Evolutionary conservation across 192 early-diverging fungal genomes (phyloP), one percentile per base, ranked within the genome.

Genomic region (Cetraspora pellucida): DNA sequence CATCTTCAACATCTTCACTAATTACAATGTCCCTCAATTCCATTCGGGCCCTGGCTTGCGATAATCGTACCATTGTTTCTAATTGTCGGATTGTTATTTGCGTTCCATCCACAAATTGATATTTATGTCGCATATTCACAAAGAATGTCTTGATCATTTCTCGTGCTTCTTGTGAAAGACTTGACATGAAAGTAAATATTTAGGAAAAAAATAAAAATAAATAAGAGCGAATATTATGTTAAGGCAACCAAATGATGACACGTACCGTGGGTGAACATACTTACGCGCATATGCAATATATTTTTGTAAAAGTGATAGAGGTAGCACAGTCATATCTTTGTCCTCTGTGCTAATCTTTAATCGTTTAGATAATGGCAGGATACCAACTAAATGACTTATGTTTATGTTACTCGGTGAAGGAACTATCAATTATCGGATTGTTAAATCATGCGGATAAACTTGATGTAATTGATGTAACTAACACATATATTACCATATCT

Each of bases 201-300:
- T 4, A 37, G 0, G 2, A n/a, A 10, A 10, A 19, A 17, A 17
- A 9, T 0, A 19, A 19, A 17, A n/a, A 31, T 43, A 43, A n/a
- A 65, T 64, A 64, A 37, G 28, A 64, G 11, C 23, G 11, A 7
- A 37, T 37, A 37, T 37, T 37, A 37, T 37, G 37, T 37, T 37
- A 37, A 1, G 7, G 37, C 7, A 37, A 2, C 1, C 37, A 6
- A 9, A 52, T 50, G 4, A 25, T 43, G 81, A 85, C 80, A 23
- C 5, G 8, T 71, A 54, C n/a, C 78, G 78, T 3, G 94, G 94
- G 27, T 91, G 88, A 43, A 94, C 89, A 64, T 94, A 87, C 54
- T 91, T 92, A 66, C 91, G 86, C 17, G 95, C 94, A 77, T 94
- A 96, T 9, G 94, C 91, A 54, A 96, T 92, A 78, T 95, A 96